Base-by-base conservation (phyloP, 1,284 basidiomycete genomes). In the Ustilago vetiveriae region DNA sequence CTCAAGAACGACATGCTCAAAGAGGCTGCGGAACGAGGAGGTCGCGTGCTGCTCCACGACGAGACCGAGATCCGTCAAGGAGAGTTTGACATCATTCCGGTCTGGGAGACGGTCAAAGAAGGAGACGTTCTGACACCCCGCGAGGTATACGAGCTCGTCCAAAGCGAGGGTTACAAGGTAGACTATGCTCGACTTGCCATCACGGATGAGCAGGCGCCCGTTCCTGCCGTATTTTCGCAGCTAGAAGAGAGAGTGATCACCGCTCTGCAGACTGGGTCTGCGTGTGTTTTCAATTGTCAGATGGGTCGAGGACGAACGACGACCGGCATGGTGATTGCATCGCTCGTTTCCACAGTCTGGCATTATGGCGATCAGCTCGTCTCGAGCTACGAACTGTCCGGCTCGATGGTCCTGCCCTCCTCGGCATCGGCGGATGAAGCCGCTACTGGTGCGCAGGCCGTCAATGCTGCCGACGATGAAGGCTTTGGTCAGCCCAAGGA, bases 61-160 rank as follows among this genome's bases (percentile, higher is more conserved):
- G 96, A 99, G 83, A 88, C 95, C 17, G 94, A 97, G 82, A 93
- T 94, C 60, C 87, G 91, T 26, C 91, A 93, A 1, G 95, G 95
- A 1, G 87, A 88, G 3, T 98, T 94, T 83, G 88, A 79, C 17
- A 80, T 84, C 16, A 71, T 82, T n/a, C 80, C 80, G 6, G 82
- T 85, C 27, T 96, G 93, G 94, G 92, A 95, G 83, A 88, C 87
- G 6, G 89, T 94, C 23, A 85, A 87, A 3, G 90, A 92, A 57
- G 85, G 87, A 22, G 94, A 98, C 60, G 92, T 98, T 65, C 88
- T 96, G 86, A 99, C 96, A 0, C 95, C 96, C 1, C 85, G 89
- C 59, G 93, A 95, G 66, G 79, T 80, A 32, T 82, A 82, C 60
- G 76, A 79, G 50, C 63, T 74, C 6, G 69, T 81, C 21, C 72